Evolutionary conservation across 2,329 filamentous ascomycete genomes (phyloP), one percentile per base, ranked within the genome.

Genomic region (Leptographium lundbergii): DNA sequence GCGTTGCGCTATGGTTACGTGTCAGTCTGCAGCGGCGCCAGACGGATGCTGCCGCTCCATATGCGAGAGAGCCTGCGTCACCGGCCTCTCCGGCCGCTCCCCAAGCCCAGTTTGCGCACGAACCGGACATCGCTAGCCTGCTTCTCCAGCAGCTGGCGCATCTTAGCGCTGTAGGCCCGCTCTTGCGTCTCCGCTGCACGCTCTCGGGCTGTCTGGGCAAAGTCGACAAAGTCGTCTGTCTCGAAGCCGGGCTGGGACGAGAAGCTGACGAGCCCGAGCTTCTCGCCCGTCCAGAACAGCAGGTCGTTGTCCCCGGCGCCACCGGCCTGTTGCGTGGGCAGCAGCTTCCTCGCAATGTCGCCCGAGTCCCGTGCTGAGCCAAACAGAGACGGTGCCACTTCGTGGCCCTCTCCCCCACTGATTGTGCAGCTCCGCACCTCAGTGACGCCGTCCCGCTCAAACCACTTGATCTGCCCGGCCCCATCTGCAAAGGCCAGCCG

Each of bases 231-330:
- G 56, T 79, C 78, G 9, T 77, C 74, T 0, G 75, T 68, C 9
- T 68, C 70, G 63, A 79, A 81, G 0, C 77, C 74, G 5, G 77
- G 71, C 66, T 71, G 67, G 47, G 75, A 72, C 1, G 83, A 81
- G 67, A 88, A 88, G 58, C 74, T 77, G 24, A 95, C 70, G 60
- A 94, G 75, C 0, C 90, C 91, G 54, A 96, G 74, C 63, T 85
- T 85, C 60, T 95, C 90, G 22, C 90, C 91, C 0, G 91, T 96
- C 91, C 91, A 96, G 54, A 96, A 77, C 4, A 95, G 70, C 14
- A 96, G 71, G 65, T 92, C 86, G 66, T 90, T 84, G 56, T 81
- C 69, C 6, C 2, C 6, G 7, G 17, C 1, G 13, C 68, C 25
- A 22, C n/a, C 66, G 62, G 51, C 61, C 71, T 29, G 70, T 24